Percentiles rank a stretch among this genome's conserved stretches.
Evolutionary conservation across 2,329 filamentous ascomycete species (phyloP).

Genomic region (Venturia carpophila): DNA sequence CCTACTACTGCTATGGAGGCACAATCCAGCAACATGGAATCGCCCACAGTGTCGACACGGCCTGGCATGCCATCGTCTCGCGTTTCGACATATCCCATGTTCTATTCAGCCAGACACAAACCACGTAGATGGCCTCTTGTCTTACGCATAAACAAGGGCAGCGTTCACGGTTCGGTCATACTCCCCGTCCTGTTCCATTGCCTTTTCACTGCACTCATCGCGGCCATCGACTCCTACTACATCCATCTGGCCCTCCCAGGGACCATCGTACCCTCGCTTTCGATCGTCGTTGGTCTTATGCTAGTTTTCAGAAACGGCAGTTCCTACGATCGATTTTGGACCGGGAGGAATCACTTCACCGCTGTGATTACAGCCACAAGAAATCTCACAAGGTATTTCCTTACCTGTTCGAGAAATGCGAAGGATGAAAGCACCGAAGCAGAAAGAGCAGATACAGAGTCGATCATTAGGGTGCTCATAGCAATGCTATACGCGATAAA

Average conservation of each 20-base stretch:
- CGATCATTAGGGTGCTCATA: constrained; percentile 50
- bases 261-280: constrained; percentile 54
- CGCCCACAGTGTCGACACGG: background rate
- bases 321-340: constrained; percentile 58
- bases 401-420: constrained; percentile 38
- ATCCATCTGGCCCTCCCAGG: constrained; percentile 47
- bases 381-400: constrained; percentile 50
- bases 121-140: constrained; percentile 54
- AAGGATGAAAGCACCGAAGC: constrained; percentile 22
- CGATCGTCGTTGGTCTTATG: constrained; percentile 60
- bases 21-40: background rate
- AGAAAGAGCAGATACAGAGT: constrained; percentile 51
- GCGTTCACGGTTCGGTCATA: constrained; percentile 52
- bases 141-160: constrained; percentile 56
- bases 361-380: constrained; percentile 51
- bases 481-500: constrained; percentile 57
- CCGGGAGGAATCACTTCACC: constrained; percentile 49
- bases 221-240: constrained; percentile 49
- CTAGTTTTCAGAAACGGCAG: constrained; percentile 60
- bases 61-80: background rate
- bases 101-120: constrained; percentile 39
- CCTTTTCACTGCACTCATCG: constrained; percentile 50
- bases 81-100: constrained; percentile 30
- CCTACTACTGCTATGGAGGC: background rate
- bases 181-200: constrained; percentile 51